Base-by-base conservation (phyloP, 2,329 filamentous ascomycete species). In the Diaporthe velutina region DNA sequence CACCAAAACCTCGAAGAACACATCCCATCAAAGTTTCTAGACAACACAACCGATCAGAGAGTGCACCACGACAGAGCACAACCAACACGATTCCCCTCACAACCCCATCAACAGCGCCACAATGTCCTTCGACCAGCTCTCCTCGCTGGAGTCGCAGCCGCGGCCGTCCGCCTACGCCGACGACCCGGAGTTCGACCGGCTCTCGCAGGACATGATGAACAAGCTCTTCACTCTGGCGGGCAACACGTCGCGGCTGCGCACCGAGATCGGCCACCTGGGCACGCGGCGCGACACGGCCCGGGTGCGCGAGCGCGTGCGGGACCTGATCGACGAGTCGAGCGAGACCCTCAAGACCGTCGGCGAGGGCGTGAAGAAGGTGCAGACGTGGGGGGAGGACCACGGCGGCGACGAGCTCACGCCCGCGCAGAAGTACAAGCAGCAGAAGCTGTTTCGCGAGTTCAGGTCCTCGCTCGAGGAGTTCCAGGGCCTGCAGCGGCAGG, bases 371-470 rank as follows among this genome's bases (percentile, higher is more conserved):
- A 98, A 98, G 91, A 95, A 93, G 84, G 90, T 98, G 61, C 94
- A 97, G 83, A 90, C 90, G 54, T 98, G 91, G 95, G 48, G 64
- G 2, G 64, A 54, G 7, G 64, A 28, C 25, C 17, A 48, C 45
- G 48, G 48, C 48, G 64, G 64, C 2, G 94, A 92, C 82, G 95
- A 96, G 80, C 92, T 95, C 70, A 94, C 93, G 82, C 95, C 96
- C 76, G 94, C 95, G 72, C 97, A 99, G 87, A 97, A 96, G 84
- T 98, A 98, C 87, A 97, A 95, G 30, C 96, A 98, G 81, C 94
- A 96, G 79, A 98, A 98, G 83, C 90, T 99, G 45, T 96, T 95
- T 76, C 94, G 95, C 81, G 96, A 98, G 83, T 98, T 98, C 87
- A 94, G 96, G 82, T 90, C 94, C 48, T 94, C 94, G 66, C 91